Conservation (phyloP, 345 rosid species). For the Brassica cretica region DNA sequence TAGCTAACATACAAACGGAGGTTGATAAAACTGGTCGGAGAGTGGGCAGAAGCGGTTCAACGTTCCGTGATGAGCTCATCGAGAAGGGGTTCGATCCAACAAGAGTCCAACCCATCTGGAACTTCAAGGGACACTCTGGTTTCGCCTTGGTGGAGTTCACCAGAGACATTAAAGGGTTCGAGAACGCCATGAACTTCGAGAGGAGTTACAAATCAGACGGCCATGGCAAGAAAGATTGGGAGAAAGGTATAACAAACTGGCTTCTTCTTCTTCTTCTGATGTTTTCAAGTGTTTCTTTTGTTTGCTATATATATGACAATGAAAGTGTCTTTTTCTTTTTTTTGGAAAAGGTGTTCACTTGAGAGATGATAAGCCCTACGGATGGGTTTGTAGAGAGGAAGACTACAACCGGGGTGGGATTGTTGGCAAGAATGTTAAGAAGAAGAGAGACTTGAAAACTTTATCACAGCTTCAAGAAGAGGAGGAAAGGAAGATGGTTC, state of each 20-base stretch:
- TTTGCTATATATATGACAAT: not conserved
- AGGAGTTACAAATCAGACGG: constrained; percentile 41
- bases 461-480: constrained; percentile 50
- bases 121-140: constrained; percentile 55
- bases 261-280: not conserved
- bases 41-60: constrained; percentile 62
- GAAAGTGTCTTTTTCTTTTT: constrained; percentile 1
- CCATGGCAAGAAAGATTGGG: constrained; percentile 54
- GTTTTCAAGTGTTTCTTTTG: not conserved
- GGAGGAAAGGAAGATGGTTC: constrained; percentile 42
- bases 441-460: constrained; percentile 60
- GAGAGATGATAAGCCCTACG: constrained; percentile 48
- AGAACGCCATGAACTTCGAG: constrained; percentile 59
- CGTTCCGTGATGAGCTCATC: constrained; percentile 49
- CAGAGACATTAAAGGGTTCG: constrained; percentile 60
- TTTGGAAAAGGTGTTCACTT: not conserved
- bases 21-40: constrained; percentile 38
- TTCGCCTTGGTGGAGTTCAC: constrained; percentile 65
- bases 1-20: constrained; percentile 62
- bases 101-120: constrained; percentile 65
- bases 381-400: constrained; percentile 70
- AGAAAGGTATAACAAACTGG: constrained; percentile 3
- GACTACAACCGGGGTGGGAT: constrained; percentile 44
- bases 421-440: constrained; percentile 50
- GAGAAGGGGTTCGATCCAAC: constrained; percentile 62